Conservation (phyloP, 2,329 filamentous ascomycete genomes). For the Chaetothyriales sp. region DNA sequence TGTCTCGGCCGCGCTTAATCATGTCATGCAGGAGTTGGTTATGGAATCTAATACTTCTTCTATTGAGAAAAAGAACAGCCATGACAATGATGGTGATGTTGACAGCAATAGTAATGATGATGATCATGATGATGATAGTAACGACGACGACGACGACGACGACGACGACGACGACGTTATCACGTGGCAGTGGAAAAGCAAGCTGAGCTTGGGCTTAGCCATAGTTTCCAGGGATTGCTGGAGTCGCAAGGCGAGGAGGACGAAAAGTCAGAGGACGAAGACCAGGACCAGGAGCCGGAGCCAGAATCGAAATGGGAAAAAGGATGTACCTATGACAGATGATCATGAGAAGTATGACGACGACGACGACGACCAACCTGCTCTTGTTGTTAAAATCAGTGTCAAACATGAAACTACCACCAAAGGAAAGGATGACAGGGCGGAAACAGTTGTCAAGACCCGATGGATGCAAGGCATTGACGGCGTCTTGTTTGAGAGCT, state of each 20-base stretch:
- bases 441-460: constrained; percentile 36
- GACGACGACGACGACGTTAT: constrained; percentile 27
- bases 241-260: constrained; percentile 57
- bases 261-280: constrained; percentile 22
- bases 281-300: constrained; percentile 11
- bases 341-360: constrained; percentile 12
- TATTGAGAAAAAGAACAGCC: background rate
- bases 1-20: background rate
- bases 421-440: constrained; percentile 17
- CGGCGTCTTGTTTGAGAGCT: constrained; percentile 64
- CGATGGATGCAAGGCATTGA: constrained; percentile 67
- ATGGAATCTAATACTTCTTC: background rate
- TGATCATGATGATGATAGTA: constrained; percentile 25
- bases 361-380: constrained; percentile 6
- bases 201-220: constrained; percentile 40
- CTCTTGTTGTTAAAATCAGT: constrained; percentile 28
- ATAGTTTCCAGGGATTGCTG: constrained; percentile 54
- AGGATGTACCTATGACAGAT: constrained; percentile 30
- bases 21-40: constrained; percentile 1
- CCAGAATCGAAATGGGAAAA: constrained; percentile 21
- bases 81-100: constrained; percentile 16
- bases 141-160: background rate
- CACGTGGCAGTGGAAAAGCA: constrained; percentile 48
- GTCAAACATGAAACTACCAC: constrained; percentile 9
- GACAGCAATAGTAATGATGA: constrained; percentile 29